Evolutionary conservation across 495 filamentous ascomycete species (phyloP).

Genomic region (Penicillium chermesinum): DNA sequence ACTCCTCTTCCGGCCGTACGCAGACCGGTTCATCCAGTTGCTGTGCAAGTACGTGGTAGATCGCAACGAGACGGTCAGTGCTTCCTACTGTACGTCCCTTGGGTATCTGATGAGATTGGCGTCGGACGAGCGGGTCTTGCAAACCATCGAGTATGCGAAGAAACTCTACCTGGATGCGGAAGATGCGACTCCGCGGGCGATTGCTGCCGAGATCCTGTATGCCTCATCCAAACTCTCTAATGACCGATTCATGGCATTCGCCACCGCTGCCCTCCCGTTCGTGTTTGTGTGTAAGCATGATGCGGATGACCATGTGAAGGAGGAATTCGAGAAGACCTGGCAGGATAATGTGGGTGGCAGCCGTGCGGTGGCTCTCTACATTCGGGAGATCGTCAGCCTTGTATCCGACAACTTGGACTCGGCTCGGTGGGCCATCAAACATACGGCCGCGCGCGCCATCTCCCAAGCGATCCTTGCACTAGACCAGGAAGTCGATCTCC

Average conservation of each 20-base stretch:
- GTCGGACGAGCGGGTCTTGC: slow-evolving; percentile 61
- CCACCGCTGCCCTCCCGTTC: slow-evolving; percentile 72
- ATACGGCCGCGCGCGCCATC: slow-evolving; percentile 74
- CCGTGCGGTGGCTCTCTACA: slow-evolving; percentile 73
- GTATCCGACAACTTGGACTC: slow-evolving; percentile 63
- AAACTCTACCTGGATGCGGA: slow-evolving; percentile 75
- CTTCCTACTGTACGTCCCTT: slow-evolving; percentile 75
- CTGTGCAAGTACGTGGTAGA: slow-evolving; percentile 78
- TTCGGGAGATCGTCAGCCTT: slow-evolving; percentile 72
- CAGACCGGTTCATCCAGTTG: slow-evolving; percentile 68
- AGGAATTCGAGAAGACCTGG: slow-evolving; percentile 79
- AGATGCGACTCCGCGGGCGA: slow-evolving; percentile 64
- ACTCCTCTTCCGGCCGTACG: slow-evolving; percentile 68
- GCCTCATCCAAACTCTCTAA: slow-evolving; percentile 80
- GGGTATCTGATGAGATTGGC: slow-evolving; percentile 80
- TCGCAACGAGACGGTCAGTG: slow-evolving; percentile 83
- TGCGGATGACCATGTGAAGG: slow-evolving; percentile 66
- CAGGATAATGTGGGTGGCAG: slow-evolving; percentile 80
- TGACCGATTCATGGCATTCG: slow-evolving; percentile 77
- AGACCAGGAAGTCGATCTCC: slow-evolving; percentile 50
- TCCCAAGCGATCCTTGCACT: slow-evolving; percentile 65
- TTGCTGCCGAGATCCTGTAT: slow-evolving; percentile 72
- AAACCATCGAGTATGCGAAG: slow-evolving; percentile 60
- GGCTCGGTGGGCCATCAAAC: slow-evolving; percentile 82
- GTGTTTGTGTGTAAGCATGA: slow-evolving; percentile 86